phyloP scores from a whole-genome alignment of 73 alveolate genomes.

The Stentor coeruleus region DNA sequence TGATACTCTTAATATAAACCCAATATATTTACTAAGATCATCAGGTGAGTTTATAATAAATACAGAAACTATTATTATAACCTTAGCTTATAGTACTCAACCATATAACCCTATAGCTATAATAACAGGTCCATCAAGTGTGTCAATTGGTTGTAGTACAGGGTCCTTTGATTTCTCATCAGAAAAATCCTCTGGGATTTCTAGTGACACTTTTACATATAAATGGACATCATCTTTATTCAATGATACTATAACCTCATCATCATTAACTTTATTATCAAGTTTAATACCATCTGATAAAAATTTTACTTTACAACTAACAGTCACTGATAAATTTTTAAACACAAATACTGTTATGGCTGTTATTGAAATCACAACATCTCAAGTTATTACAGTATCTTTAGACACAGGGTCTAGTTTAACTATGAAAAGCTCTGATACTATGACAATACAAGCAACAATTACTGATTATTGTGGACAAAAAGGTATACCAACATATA shows the following conservation, averaged over 20 bases:
- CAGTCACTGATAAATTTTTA: neutral
- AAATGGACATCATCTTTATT: neutral
- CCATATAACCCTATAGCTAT: neutral
- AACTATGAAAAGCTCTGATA: neutral
- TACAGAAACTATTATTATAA: too few species aligned
- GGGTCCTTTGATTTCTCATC: neutral
- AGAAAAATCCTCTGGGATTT: neutral
- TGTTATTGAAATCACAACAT: neutral
- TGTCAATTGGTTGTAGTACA: neutral
- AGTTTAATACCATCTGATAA: too few species aligned
- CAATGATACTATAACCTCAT: neutral
- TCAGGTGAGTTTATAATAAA: neutral
- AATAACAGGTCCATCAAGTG: neutral
- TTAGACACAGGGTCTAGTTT: neutral
- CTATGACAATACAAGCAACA: neutral
- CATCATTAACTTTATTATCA: neutral
- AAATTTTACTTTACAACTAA: neutral
- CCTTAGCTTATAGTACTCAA: neutral
- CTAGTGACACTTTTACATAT: neutral
- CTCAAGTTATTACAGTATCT: neutral
- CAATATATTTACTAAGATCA: neutral
- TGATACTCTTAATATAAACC: neutral
- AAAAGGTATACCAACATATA: neutral
- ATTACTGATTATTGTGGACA: neutral
- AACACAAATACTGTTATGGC: neutral